These are phyloP conservation scores for Aspergillus sojae DNA, from an alignment of 2,329 filamentous ascomycete species.

Conservation along the genomic window DNA sequence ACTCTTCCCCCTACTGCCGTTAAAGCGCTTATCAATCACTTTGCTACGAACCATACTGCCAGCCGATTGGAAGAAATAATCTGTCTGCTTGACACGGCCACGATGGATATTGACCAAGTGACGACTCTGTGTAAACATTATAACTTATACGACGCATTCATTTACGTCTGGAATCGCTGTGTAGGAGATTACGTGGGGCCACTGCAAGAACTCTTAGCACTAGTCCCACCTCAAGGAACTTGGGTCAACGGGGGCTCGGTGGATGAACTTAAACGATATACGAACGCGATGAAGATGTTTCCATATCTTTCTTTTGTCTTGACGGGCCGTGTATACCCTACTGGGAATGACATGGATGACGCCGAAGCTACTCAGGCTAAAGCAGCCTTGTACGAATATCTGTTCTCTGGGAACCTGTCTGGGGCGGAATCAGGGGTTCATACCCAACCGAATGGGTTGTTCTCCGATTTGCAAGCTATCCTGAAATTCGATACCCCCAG, in stretches of 20 bases:
- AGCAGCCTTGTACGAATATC: conserved; percentile 84
- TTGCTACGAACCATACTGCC: conserved; percentile 73
- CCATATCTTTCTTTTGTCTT: conserved; percentile 91
- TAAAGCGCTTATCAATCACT: conserved; percentile 83
- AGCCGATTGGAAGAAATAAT: conserved; percentile 88
- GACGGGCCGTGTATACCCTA: conserved; percentile 89
- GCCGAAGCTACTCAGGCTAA: conserved; percentile 76
- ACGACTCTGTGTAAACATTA: conserved; percentile 89
- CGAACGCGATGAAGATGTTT: conserved; percentile 84
- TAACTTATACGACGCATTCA: conserved; percentile 88
- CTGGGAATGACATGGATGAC: conserved; percentile 73
- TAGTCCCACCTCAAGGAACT: conserved; percentile 31
- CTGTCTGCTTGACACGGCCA: conserved; percentile 85
- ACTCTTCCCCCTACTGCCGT: conserved; percentile 79
- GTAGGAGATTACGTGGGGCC: conserved; percentile 88
- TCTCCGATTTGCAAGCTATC: conserved; percentile 81
- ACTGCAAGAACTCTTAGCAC: conserved; percentile 74
- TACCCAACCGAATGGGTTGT: conserved; percentile 68
- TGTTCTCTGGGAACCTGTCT: conserved; percentile 75
- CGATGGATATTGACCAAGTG: conserved; percentile 91
- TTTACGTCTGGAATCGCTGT: conserved; percentile 95
- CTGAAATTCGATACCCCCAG: conserved; percentile 87
- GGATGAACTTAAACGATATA: conserved; percentile 59
- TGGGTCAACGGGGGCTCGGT: conserved; percentile 48
- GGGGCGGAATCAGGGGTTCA: conserved; percentile 13